Evolutionary conservation across 2,329 filamentous ascomycete genomes (phyloP), one percentile per base, ranked within the genome.

Genomic region (Lachnellula cervina): DNA sequence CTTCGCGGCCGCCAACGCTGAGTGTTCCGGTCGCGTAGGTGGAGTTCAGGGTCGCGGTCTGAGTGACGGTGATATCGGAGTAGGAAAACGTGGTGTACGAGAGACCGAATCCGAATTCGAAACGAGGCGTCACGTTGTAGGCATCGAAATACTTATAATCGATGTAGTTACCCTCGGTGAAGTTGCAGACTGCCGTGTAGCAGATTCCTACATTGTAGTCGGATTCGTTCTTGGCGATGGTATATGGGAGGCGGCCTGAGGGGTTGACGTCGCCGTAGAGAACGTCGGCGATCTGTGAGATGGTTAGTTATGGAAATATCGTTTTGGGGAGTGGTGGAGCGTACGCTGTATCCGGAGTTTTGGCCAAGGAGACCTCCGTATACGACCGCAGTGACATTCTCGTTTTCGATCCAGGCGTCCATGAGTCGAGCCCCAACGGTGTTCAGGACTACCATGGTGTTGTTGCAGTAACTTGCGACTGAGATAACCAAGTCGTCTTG

Each of bases 341-440:
- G 2, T 32, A 32, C 28, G 28, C 28, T 32, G 8, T 34, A 17
- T 49, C 91, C 91, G 34, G 86, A 89, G 68, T 96, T 90, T 67
- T 95, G 84, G 1, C 91, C 90, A 0, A 91, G 90, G 0, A 96
- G 76, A 64, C 94, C 87, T 11, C 89, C 89, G 45, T 92, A 79
- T 1, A 96, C 69, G 1, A 95, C 84, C 0, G 87, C 86, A 66
- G 90, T 90, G 59, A 96, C 82, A 28, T 82, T 83, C 1, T 87
- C 83, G 0, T 89, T 73, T 45, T 92, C 84, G 61, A 92, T 84
- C 85, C 89, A 87, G 1, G 71, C 69, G 55, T 86, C 83, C 0
- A 87, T 79, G 0, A 83, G 69, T 1, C 83, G 74, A 17, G 78
- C 72, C 0, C 84, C 84, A 0, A 81, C 81, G 51, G 84, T 86